Evolutionary conservation across 192 early-diverging fungal species (phyloP), one percentile per base, ranked within the genome.

Genomic region (Geranomyces michiganensis): DNA sequence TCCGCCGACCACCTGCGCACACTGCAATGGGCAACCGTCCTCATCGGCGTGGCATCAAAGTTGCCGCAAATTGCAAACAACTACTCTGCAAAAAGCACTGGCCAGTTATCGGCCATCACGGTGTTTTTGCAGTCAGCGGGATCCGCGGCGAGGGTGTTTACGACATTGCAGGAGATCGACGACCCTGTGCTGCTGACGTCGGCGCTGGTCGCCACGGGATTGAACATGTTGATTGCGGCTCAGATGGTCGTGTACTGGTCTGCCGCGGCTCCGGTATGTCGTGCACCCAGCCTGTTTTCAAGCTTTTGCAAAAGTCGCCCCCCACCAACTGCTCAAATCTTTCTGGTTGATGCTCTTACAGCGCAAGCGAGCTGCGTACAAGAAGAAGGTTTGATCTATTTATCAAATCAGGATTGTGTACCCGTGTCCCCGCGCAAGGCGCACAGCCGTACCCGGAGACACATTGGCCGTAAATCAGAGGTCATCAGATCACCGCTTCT

Each of bases 11-110:
- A 90, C 30, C 76, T 98, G 61, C 78, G 82, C 43, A 71, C 81
- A 30, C 77, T 98, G 21, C 92, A 95, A 67, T 84, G 87, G 14
- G 72, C 78, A 24, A 91, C 92, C 7, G 93, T 96, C 64, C 88
- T 93, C 32, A 81, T 95, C 70, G 86, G 87, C 21, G 76, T 95
- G 30, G 87, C 88, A 13, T 90, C 90, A 62, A 92, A 95, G 74
- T 79, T 96, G 8, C 96, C 96, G 30, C 96, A 99, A 80, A 94
- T 97, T 41, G 84, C 83, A 56, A 82, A 87, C 61, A 99, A 94
- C 80, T 91, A 88, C 71, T 82, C 81, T 58, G 93, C 92, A 76
- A 81, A 87, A 30, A 90, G 86, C 58, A 96, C 96, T 15, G 97
- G 97, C 21, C 93, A 94, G 75, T 79, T 99, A 13, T 95, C 94